Conservation (phyloP, 129 eudicot genomes). For the Logfia minima region DNA sequence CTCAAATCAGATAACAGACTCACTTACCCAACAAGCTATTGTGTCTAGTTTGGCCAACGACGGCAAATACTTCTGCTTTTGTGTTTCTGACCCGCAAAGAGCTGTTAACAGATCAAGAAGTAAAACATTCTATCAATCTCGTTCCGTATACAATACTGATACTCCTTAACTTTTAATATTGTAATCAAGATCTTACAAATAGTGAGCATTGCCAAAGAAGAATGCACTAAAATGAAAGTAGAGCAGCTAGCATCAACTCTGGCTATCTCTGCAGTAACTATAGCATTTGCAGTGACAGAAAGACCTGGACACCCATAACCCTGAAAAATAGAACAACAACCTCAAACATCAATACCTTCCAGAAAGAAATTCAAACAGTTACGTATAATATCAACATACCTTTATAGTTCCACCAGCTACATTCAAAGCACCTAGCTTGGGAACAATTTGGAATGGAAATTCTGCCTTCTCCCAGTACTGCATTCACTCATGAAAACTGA, state of each 20-base stretch:
- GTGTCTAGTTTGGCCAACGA: conserved; percentile 77
- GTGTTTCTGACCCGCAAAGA: conserved; percentile 80
- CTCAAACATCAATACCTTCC: neutral
- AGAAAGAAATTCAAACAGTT: neutral
- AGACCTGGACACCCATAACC: conserved; percentile 93
- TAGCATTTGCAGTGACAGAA: conserved; percentile 82
- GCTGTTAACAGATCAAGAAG: conserved; percentile 47
- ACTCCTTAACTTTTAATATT: neutral
- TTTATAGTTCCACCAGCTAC: conserved; percentile 93
- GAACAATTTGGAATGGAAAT: conserved; percentile 87
- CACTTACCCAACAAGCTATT: conserved; percentile 86
- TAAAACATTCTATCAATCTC: neutral
- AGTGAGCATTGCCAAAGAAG: conserved; percentile 97
- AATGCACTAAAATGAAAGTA: conserved; percentile 91
- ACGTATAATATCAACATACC: conserved; percentile 44
- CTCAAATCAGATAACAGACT: conserved; percentile 17
- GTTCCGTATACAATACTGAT: neutral
- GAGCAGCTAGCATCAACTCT: conserved; percentile 99
- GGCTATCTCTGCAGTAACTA: conserved; percentile 83
- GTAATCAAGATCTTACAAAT: conserved; percentile 55
- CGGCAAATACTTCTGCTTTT: conserved; percentile 83
- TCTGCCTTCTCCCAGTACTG: conserved; percentile 99
- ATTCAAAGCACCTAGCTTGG: conserved; percentile 77
- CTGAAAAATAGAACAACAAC: conserved; percentile 38
- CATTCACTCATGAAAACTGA: conserved; percentile 25